These are phyloP conservation scores for Ustilago bromivora DNA, from an alignment of 1,284 basidiomycete genomes.

Conservation along the genomic window DNA sequence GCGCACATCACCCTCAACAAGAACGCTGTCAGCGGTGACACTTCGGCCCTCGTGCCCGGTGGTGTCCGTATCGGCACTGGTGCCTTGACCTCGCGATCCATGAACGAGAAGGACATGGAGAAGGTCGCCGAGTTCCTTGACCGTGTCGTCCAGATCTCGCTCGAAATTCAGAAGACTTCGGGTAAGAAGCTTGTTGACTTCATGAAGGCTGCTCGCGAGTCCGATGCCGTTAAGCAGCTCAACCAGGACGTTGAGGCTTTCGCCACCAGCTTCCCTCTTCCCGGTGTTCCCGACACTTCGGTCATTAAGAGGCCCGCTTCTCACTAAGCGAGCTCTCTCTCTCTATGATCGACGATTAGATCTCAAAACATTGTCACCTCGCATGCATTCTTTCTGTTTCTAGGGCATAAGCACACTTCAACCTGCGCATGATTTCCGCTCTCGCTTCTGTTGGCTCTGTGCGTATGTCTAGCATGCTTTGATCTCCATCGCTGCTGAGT, in stretches of 20 bases:
- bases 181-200: constrained; percentile 96
- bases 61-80: constrained; percentile 96
- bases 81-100: constrained; percentile 92
- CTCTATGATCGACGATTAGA: not conserved
- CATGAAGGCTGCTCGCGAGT: constrained; percentile 80
- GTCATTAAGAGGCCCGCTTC: constrained; percentile 63
- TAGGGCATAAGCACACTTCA: constrained; percentile 44
- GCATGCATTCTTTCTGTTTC: constrained; percentile 31
- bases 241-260: constrained; percentile 82
- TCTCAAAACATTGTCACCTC: constrained; percentile 13
- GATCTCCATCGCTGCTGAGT: constrained; percentile 4
- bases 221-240: constrained; percentile 81
- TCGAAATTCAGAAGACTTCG: constrained; percentile 83
- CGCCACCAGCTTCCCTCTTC: constrained; percentile 88
- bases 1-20: constrained; percentile 84
- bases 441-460: not conserved
- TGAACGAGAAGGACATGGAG: constrained; percentile 86
- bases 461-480: not conserved
- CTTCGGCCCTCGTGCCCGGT: constrained; percentile 92
- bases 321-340: constrained; percentile 23
- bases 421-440: constrained; percentile 54
- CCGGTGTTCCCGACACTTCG: constrained; percentile 81
- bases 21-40: constrained; percentile 95
- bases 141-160: constrained; percentile 66
- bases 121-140: constrained; percentile 83